phyloP scores from a whole-genome alignment of 148 eudicot species.

The Silene uniflora region DNA sequence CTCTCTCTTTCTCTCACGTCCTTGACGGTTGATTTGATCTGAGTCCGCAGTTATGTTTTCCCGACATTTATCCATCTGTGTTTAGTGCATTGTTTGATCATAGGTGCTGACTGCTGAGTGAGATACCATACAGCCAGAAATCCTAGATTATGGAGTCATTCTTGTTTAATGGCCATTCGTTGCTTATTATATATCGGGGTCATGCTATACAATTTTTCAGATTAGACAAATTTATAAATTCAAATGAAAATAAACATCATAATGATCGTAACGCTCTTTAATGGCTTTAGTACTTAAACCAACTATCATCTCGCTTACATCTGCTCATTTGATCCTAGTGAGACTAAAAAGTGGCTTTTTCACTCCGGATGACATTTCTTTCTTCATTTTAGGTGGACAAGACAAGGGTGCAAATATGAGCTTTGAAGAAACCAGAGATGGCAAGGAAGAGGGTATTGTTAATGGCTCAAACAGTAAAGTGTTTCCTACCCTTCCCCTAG shows the following conservation, averaged over 20 bases:
- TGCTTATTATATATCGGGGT: background rate
- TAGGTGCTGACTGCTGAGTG: background rate
- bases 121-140: background rate
- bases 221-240: no score
- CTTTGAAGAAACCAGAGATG: conserved; percentile 37
- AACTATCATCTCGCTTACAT: no score
- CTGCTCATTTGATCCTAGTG: background rate
- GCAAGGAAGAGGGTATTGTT: conserved; percentile 35
- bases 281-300: no score
- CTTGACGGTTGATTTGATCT: background rate
- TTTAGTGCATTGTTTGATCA: background rate
- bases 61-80: background rate
- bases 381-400: conserved; percentile 36
- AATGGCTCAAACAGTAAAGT: conserved; percentile 60
- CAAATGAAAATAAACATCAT: no score
- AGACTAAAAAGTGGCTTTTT: background rate
- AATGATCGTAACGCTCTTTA: no score
- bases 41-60: background rate
- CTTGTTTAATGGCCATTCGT: background rate
- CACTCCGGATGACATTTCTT: background rate
- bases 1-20: background rate
- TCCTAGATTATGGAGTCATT: background rate
- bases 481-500: conserved; percentile 79
- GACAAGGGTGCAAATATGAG: conserved; percentile 36
- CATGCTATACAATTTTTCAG: no score